Conservation (phyloP, 2,329 filamentous ascomycete species). For the Colletotrichum lindemuthianum region DNA sequence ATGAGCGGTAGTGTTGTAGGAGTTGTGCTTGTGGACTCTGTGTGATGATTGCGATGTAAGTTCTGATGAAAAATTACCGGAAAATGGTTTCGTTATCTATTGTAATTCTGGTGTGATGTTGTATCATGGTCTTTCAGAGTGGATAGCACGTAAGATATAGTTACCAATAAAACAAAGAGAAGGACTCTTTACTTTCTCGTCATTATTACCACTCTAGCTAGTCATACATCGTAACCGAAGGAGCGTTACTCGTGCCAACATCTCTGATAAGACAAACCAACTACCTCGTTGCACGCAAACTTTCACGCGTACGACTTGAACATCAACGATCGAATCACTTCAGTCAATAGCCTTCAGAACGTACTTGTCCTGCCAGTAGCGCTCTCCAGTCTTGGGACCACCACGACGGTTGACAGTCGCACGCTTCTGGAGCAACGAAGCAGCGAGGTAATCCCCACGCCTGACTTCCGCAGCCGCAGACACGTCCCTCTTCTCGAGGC, state of each 20-base stretch:
- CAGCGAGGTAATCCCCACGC: slow-evolving; percentile 9
- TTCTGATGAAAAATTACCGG: not conserved
- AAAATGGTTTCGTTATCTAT: too few relatives aligned
- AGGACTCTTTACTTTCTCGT: too few relatives aligned
- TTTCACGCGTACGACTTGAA: not conserved
- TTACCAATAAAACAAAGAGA: too few relatives aligned
- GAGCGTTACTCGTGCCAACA: too few relatives aligned
- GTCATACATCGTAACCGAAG: too few relatives aligned
- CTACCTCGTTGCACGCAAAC: too few relatives aligned
- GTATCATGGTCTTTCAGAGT: too few relatives aligned
- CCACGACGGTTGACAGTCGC: not conserved
- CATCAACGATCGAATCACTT: not conserved
- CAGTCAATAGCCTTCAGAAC: slow-evolving; percentile 17
- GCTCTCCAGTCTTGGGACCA: not conserved
- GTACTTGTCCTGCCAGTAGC: slow-evolving; percentile 7
- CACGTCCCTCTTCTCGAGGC: slow-evolving; percentile 38
- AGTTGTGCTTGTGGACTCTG: not conserved
- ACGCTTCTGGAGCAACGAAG: not conserved
- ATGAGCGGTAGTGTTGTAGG: not conserved
- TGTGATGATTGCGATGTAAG: not conserved
- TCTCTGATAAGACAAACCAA: too few relatives aligned
- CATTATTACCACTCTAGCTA: too few relatives aligned
- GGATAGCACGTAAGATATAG: too few relatives aligned
- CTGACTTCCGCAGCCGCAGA: not conserved
- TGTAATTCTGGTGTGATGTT: too few relatives aligned